phyloP scores from a whole-genome alignment of 2,329 filamentous ascomycete genomes.

The Phialocephala sp. region DNA sequence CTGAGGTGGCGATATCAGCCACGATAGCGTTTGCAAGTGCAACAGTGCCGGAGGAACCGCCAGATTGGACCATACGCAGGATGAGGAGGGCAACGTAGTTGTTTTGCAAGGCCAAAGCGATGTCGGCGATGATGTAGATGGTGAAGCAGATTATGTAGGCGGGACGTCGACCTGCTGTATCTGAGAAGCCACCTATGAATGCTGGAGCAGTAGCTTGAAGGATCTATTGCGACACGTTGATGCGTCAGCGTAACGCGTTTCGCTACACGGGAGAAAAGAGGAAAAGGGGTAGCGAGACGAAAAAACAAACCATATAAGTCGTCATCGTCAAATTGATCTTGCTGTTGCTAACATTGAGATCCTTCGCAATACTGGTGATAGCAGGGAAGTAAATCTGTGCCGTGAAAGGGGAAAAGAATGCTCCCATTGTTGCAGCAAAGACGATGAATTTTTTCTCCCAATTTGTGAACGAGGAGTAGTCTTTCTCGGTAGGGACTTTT shows the following conservation, averaged over 20 bases:
- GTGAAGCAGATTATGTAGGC: slow-evolving; percentile 59
- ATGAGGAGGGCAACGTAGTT: slow-evolving; percentile 57
- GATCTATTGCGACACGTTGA: slow-evolving; percentile 45
- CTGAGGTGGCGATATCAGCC: slow-evolving; percentile 55
- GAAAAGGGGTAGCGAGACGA: slow-evolving; percentile 13
- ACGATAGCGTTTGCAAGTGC: slow-evolving; percentile 57
- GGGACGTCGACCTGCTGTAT: slow-evolving; percentile 58
- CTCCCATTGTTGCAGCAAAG: slow-evolving; percentile 55
- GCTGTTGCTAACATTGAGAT: slow-evolving; percentile 50
- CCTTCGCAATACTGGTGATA: slow-evolving; percentile 53
- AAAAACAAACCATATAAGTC: slow-evolving; percentile 44
- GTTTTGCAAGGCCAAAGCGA: slow-evolving; percentile 57
- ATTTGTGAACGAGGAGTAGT: slow-evolving; percentile 25
- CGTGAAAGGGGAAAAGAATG: slow-evolving; percentile 62
- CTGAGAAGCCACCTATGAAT: slow-evolving; percentile 61
- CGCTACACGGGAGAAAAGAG: background rate
- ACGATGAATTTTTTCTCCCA: slow-evolving; percentile 46
- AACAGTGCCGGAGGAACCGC: slow-evolving; percentile 63
- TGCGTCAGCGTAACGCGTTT: background rate
- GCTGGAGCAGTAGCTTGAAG: slow-evolving; percentile 64
- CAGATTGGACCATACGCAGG: slow-evolving; percentile 47
- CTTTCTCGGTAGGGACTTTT: slow-evolving; percentile 8
- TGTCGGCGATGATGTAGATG: slow-evolving; percentile 59
- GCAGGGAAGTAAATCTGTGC: slow-evolving; percentile 61
- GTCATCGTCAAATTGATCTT: slow-evolving; percentile 48